These are phyloP conservation scores for Stephanodiscus triporus DNA, from an alignment of 108 stramenopile genomes.

Conservation along the genomic window DNA sequence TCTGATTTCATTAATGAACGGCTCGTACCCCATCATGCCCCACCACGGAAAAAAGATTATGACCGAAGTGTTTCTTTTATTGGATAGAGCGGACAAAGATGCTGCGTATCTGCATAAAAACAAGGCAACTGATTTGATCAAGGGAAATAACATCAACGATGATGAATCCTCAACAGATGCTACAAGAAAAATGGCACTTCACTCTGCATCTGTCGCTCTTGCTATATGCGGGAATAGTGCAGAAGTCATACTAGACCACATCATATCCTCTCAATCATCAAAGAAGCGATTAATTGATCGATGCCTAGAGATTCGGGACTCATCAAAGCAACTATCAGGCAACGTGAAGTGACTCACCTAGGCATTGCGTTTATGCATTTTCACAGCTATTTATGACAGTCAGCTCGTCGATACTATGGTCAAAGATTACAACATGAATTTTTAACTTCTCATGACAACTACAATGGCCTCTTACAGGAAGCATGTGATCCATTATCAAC, in stretches of 20 bases:
- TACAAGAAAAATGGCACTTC: conserved; percentile 29
- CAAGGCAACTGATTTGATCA: conserved; percentile 11
- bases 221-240: conserved; percentile 50
- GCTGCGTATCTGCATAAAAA: conserved; percentile 22
- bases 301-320: conserved; percentile 19
- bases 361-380: too few relatives aligned
- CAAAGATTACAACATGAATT: too few relatives aligned
- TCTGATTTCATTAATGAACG: conserved; percentile 59
- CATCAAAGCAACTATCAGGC: conserved; percentile 2
- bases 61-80: conserved; percentile 44
- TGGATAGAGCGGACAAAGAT: conserved; percentile 36
- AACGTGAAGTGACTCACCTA: not conserved
- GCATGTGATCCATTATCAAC: too few relatives aligned
- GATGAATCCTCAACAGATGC: conserved; percentile 14
- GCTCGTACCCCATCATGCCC: conserved; percentile 67
- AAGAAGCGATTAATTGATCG: conserved; percentile 2
- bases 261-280: conserved; percentile 18
- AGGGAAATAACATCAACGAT: not conserved
- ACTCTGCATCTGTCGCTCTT: conserved; percentile 51
- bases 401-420: too few relatives aligned
- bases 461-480: too few relatives aligned
- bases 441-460: too few relatives aligned
- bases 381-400: too few relatives aligned
- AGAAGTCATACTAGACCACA: conserved; percentile 30
- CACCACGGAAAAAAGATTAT: conserved; percentile 73